Evolutionary conservation across 352 stramenopile species (phyloP), one percentile per base, ranked within the genome.

Genomic region (Globisporangium paroecandrum): DNA sequence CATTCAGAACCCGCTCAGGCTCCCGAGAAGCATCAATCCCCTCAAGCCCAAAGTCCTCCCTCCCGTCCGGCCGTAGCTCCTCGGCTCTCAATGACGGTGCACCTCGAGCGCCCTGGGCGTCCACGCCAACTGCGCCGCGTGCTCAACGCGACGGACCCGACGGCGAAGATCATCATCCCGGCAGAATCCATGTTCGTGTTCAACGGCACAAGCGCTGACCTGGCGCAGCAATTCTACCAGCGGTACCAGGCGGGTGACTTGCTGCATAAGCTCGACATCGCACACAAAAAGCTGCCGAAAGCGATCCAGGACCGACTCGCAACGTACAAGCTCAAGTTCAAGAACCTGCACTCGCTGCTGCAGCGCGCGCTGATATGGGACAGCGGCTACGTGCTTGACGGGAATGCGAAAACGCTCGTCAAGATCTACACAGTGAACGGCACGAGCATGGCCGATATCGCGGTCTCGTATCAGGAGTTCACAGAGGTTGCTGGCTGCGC

Each of bases 281-380:
- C 34, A 43, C 56, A 60, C 61, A 59, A 41, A 5, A 43, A 69
- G 7, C 60, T 75, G 3, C 69, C 69, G 0, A 34, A 20, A 9
- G 2, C 7, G 15, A 59, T 75, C 2, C 65, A 66, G 22, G 22
- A 58, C 36, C 61, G 69, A 22, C 58, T 75, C 15, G 38, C 46
- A 9, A n/a, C 25, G 15, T 49, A 49, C 27, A 43, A 63, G 13
- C 65, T 75, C 32, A 55, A 60, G 32, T 76, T 76, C 43, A 56
- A 73, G 57, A 46, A 72, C n/a, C 60, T 75, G 7, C 65, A 69
- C 47, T 32, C 63, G 24, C 68, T 79, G 49, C 66, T 82, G 18
- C 77, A 83, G 60, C 75, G 73, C n/a, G 70, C 77, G 34, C 51
- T 82, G 1, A 27, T 82, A 3, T 82, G 77, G 77, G 75, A 82